Evolutionary conservation across 2,329 filamentous ascomycete species (phyloP), one percentile per base, ranked within the genome.

Genomic region (Chrysosporium queenslandicum): DNA sequence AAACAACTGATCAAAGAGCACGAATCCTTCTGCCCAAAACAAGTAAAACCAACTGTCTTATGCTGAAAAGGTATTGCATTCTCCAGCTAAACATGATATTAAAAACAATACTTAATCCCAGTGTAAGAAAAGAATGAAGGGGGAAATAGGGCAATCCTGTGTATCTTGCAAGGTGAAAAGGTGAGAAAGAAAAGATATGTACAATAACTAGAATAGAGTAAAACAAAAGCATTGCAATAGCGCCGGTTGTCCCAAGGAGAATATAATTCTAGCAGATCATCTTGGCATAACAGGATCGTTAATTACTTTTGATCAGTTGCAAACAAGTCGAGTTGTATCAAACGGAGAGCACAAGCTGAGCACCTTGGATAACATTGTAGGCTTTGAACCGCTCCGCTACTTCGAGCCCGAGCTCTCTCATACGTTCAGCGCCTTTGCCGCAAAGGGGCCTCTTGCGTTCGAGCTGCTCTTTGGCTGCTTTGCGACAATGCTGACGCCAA

Each of bases 371-470:
- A 58, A 73, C 65, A 51, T 70, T 71, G 63, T 86, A 86, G 66
- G 82, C 82, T 61, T 78, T 80, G 62, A 83, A 86, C 70, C 87
- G 89, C 64, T 87, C 87, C 54, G 87, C 88, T 77, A 92, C 87
- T 65, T 91, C 81, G 52, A 97, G 77, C 50, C 91, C 92, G 54
- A 98, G 79, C 69, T 94, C 86, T 62, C 85, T 79, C 92, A 98
- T 98, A 58, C 90, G 82, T 73, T 96, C 86, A 32, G 87, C 88
- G 52, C 92, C 92, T 66, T 87, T 86, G 52, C 92, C 92, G 36
- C 87, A 87, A 62, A 83, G 78, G 50, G 86, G 81, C 61, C 81
- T 83, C 55, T 68, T 68, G 57, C 80, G 79, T 60, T 83, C 80
- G 63, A 66, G 64, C 58, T 88, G 78, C 60, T 76, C 77, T 61